These are phyloP conservation scores for Alnus rubra DNA, from an alignment of 306 rosid species.

Conservation along the genomic window DNA sequence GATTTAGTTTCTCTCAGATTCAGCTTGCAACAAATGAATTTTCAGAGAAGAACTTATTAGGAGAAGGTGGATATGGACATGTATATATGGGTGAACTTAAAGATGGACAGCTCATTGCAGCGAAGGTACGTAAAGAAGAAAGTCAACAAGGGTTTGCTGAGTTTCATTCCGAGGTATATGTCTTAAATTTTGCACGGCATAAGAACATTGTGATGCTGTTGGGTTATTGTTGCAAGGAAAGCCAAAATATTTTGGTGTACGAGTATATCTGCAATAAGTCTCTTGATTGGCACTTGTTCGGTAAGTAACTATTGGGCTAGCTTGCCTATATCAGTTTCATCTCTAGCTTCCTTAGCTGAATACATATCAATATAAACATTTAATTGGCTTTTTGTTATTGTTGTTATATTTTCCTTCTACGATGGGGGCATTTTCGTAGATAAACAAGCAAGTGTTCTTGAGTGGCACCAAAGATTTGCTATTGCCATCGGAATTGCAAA, in stretches of 20 bases:
- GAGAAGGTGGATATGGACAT: conserved; percentile 88
- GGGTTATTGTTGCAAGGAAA: conserved; percentile 85
- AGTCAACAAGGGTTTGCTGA: conserved; percentile 75
- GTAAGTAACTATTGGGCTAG: conserved; percentile 39
- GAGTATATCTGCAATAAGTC: conserved; percentile 84
- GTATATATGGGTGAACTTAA: conserved; percentile 71
- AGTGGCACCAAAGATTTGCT: conserved; percentile 73
- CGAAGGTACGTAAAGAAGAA: conserved; percentile 79
- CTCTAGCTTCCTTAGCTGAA: background rate
- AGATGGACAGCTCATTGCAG: conserved; percentile 79
- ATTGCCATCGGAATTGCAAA: conserved; percentile 90
- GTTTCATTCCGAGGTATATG: conserved; percentile 78
- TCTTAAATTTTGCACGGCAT: conserved; percentile 83
- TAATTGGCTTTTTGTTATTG: background rate
- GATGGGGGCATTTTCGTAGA: conserved; percentile 33
- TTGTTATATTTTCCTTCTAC: background rate
- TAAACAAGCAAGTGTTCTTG: conserved; percentile 50
- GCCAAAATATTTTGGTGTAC: conserved; percentile 66
- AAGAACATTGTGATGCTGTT: conserved; percentile 89
- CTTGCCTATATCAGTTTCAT: background rate
- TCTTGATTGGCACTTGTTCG: conserved; percentile 83
- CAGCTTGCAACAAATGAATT: conserved; percentile 63
- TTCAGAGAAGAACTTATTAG: conserved; percentile 69
- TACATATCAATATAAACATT: background rate
- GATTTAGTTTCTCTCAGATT: conserved; percentile 57